Conservation (phyloP, 2,329 filamentous ascomycete species). For the Lasiodiplodia theobromae region DNA sequence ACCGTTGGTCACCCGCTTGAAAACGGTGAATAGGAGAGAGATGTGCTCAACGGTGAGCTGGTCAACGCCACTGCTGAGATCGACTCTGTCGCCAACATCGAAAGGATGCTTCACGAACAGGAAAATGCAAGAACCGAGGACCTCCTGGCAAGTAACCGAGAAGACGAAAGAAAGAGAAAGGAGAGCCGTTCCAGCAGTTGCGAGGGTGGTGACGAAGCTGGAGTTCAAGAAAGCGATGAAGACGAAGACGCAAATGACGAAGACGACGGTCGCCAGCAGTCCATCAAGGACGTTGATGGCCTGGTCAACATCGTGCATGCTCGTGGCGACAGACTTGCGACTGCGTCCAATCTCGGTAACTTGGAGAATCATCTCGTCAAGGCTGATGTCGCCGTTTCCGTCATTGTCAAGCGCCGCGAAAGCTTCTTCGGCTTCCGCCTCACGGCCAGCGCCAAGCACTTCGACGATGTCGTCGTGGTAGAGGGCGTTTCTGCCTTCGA, state of each 20-base stretch:
- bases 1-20: slow-evolving; percentile 81
- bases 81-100: slow-evolving; percentile 93
- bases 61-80: slow-evolving; percentile 68
- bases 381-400: slow-evolving; percentile 89
- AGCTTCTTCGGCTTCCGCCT: slow-evolving; percentile 82
- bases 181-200: slow-evolving; percentile 88
- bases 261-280: slow-evolving; percentile 80
- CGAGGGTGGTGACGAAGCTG: slow-evolving; percentile 82
- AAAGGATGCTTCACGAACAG: slow-evolving; percentile 98
- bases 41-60: slow-evolving; percentile 90
- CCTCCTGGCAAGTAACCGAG: slow-evolving; percentile 87
- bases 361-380: slow-evolving; percentile 94
- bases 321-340: slow-evolving; percentile 85
- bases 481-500: slow-evolving; percentile 83
- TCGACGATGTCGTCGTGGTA: slow-evolving; percentile 83
- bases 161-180: slow-evolving; percentile 98
- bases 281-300: slow-evolving; percentile 91
- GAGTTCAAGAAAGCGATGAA: slow-evolving; percentile 90
- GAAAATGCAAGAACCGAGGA: slow-evolving; percentile 98
- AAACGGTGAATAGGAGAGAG: slow-evolving; percentile 90
- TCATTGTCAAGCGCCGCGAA: slow-evolving; percentile 84
- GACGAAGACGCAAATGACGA: slow-evolving; percentile 81
- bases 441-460: slow-evolving; percentile 79
- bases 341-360: slow-evolving; percentile 84
- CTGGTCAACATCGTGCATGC: slow-evolving; percentile 97